A percentile compares a stretch with the other conserved stretches of the same genome.
Evolutionary conservation across 73 alveolate genomes (phyloP).

Genomic region (Urostyla sp.): DNA sequence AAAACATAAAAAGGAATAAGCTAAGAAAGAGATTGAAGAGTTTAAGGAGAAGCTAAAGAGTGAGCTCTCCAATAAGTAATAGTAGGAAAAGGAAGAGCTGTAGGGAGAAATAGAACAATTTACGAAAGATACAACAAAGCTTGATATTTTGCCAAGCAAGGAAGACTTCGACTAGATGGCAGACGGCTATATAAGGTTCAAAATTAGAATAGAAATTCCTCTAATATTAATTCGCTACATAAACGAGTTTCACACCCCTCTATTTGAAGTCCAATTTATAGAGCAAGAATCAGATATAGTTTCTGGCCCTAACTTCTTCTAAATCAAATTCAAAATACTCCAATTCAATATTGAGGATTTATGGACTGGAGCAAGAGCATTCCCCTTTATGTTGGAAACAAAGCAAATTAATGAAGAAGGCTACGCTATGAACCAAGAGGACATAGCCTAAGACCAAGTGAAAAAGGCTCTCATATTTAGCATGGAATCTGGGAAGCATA

Average conservation of each 20-base stretch:
- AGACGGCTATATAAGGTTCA: conserved; percentile 35
- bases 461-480: neutral
- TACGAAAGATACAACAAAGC: conserved; percentile 6
- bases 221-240: neutral
- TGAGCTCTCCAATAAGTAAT: neutral
- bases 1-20: conserved; percentile 4
- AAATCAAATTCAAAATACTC: neutral
- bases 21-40: conserved; percentile 23
- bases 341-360: neutral
- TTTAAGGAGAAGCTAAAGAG: conserved; percentile 12
- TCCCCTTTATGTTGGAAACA: conserved; percentile 13
- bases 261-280: neutral
- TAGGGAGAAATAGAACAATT: neutral
- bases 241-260: neutral
- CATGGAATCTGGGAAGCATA: neutral
- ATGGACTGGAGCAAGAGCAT: conserved; percentile 20
- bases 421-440: neutral
- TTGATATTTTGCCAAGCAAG: neutral
- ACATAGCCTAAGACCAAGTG: neutral
- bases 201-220: neutral
- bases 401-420: conserved; percentile 8
- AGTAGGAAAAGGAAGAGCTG: conserved; percentile 2
- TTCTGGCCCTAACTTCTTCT: neutral
- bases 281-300: neutral
- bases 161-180: conserved; percentile 48